Evolutionary conservation across 257 asterid species (phyloP), one percentile per base, ranked within the genome.

Genomic region (Jacaranda mimosifolia): DNA sequence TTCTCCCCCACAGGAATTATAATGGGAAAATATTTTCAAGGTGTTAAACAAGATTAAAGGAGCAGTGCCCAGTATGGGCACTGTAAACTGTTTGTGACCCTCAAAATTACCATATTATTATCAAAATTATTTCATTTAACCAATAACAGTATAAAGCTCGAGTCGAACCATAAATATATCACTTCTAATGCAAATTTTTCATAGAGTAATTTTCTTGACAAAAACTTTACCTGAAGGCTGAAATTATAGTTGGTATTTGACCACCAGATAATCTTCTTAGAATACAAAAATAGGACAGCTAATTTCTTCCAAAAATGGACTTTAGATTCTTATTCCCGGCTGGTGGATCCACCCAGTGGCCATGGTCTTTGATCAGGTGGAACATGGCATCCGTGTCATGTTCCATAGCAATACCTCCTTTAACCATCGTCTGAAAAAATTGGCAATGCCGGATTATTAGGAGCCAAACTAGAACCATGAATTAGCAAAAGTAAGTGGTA

Each of bases 281-380:
- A 15, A 3, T 5, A 55, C 17, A 1, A 15, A 3, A 52, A 52
- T 52, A 15, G 6, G 5, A 52, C 12, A 4, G 60, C 60, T n/a
- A 18, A 5, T 55, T 55, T 17, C 60, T 5, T 40, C 45, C 45
- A 40, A 40, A 40, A 5, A 40, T 3, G 45, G 45, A 4, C 45
- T 55, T 55, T 4, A 51, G n/a, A 15, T 55, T 19, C 57, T 77
- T 79, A 85, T 83, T 91, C 95, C 88, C 97, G 11, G 81, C 67
- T 0, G 95, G 88, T 56, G 97, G 97, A 0, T 92, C 92, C 65
- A 88, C 90, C 97, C 97, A 91, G 59, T 97, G 93, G 35, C 85
- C 97, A 21, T 92, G 84, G 65, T 92, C 97, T 76, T 92, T 92
- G 73, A 92, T 92, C 74, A 92, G 88, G 87, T 91, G 86, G 82